Evolutionary conservation across 2,329 filamentous ascomycete species (phyloP).

Genomic region (Cordyceps cateniannulata): DNA sequence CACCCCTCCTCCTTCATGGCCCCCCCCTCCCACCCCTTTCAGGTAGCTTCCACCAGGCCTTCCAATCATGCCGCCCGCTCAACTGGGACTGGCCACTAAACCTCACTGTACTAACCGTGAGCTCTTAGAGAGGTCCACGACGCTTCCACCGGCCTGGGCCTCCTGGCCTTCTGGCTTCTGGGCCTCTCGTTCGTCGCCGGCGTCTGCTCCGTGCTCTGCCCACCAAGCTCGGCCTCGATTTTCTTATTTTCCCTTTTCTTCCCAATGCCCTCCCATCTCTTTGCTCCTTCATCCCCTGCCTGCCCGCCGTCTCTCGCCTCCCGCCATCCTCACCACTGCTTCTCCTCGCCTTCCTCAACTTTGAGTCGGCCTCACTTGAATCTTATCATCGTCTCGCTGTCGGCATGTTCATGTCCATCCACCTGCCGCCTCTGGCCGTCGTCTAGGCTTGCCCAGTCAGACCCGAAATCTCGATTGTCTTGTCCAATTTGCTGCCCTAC

Average conservation of each 20-base stretch:
- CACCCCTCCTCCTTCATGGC: not conserved
- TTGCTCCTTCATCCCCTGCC: not conserved
- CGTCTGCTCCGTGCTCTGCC: not conserved
- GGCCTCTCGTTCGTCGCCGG: not conserved
- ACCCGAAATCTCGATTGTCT: slow-evolving; percentile 9
- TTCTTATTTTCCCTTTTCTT: not conserved
- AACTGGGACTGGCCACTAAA: not conserved
- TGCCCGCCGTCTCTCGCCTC: not conserved
- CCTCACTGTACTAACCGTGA: not conserved
- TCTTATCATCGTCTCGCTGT: not conserved
- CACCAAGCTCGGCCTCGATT: not conserved
- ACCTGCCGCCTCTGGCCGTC: not conserved
- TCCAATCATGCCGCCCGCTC: not conserved
- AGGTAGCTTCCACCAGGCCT: not conserved
- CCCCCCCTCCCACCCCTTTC: not conserved
- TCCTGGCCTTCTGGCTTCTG: not conserved
- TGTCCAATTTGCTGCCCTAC: slow-evolving; percentile 6
- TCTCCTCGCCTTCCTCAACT: not conserved
- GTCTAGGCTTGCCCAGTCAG: not conserved
- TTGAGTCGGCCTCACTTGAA: not conserved
- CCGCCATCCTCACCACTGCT: not conserved
- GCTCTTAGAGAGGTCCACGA: not conserved
- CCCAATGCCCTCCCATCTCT: not conserved
- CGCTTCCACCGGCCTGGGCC: not conserved
- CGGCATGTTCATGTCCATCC: not conserved